These are phyloP conservation scores for Takashimella koratensis DNA, from an alignment of 1,284 basidiomycete species.

Conservation along the genomic window DNA sequence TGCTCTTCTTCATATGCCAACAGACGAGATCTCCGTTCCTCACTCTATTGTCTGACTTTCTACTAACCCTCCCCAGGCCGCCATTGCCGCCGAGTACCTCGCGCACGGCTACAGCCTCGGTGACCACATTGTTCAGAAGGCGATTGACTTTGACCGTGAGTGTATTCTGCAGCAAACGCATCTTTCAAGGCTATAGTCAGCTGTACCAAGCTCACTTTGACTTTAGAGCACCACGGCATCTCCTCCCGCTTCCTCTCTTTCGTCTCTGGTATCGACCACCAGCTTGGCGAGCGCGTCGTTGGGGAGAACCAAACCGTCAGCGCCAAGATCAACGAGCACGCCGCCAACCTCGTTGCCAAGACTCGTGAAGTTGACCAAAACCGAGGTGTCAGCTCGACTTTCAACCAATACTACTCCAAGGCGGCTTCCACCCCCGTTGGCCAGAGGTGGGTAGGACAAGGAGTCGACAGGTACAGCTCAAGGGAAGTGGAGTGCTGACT, in stretches of 20 bases:
- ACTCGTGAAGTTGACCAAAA: conserved; percentile 74
- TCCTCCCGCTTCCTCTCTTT: conserved; percentile 76
- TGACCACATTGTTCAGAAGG: conserved; percentile 72
- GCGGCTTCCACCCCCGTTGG: conserved; percentile 72
- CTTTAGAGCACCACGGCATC: conserved; percentile 74
- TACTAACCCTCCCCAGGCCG: conserved; percentile 42
- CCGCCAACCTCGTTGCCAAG: conserved; percentile 59
- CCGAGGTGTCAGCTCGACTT: conserved; percentile 66
- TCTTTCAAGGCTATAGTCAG: no score
- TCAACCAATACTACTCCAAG: conserved; percentile 70
- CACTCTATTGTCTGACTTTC: no score
- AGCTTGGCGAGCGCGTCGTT: conserved; percentile 59
- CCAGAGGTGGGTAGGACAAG: no score
- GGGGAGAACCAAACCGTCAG: conserved; percentile 60
- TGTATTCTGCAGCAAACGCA: conserved; percentile 9
- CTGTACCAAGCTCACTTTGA: background rate
- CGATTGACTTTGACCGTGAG: conserved; percentile 82
- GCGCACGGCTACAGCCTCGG: conserved; percentile 72
- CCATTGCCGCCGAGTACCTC: conserved; percentile 83
- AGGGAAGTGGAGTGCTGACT: no score
- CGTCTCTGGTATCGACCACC: conserved; percentile 65
- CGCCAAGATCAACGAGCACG: conserved; percentile 59
- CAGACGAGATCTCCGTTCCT: background rate
- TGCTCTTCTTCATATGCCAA: background rate
- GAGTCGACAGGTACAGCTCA: no score